These are phyloP conservation scores for Plasmodium coatneyi DNA, from an alignment of 169 alveolate species.

Conservation along the genomic window DNA sequence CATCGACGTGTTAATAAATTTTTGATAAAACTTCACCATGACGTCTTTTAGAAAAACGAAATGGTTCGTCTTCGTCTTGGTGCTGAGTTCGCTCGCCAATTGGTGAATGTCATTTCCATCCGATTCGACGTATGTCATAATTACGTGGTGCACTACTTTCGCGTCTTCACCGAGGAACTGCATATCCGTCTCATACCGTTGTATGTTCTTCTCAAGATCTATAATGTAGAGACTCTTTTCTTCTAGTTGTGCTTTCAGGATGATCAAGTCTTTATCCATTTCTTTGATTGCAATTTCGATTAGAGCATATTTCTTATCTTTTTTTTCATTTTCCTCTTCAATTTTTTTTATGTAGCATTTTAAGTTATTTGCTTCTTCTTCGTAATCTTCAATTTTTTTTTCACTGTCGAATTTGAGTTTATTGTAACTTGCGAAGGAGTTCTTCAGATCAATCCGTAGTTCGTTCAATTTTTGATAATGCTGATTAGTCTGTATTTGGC, in stretches of 20 bases:
- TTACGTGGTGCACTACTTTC: conserved; percentile 4
- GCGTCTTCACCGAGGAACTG: conserved; percentile 27
- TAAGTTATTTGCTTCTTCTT: conserved; percentile 70
- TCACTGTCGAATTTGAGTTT: conserved; percentile 57
- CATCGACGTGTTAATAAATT: conserved; percentile 1
- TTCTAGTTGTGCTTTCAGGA: conserved; percentile 30
- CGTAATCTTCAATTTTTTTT: conserved; percentile 55
- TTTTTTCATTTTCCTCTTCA: conserved; percentile 67
- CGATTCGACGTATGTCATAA: conserved; percentile 33
- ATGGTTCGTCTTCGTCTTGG: conserved; percentile 28
- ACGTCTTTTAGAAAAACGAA: conserved; percentile 30
- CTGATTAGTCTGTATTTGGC: neutral
- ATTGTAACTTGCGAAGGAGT: conserved; percentile 51
- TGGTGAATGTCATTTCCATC: conserved; percentile 8
- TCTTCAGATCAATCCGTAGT: conserved; percentile 45
- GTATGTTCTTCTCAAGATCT: conserved; percentile 30
- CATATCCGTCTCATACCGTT: conserved; percentile 1
- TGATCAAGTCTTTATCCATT: conserved; percentile 68
- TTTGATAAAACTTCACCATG: conserved; percentile 23
- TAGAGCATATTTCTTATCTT: conserved; percentile 60
- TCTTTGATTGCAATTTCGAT: conserved; percentile 64
- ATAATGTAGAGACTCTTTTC: conserved; percentile 10
- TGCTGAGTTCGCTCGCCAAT: conserved; percentile 3
- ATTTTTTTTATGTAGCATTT: conserved; percentile 30
- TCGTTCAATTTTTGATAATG: conserved; percentile 58